phyloP scores from a whole-genome alignment of 768 basidiomycete genomes.

The Boletus insuetus region DNA sequence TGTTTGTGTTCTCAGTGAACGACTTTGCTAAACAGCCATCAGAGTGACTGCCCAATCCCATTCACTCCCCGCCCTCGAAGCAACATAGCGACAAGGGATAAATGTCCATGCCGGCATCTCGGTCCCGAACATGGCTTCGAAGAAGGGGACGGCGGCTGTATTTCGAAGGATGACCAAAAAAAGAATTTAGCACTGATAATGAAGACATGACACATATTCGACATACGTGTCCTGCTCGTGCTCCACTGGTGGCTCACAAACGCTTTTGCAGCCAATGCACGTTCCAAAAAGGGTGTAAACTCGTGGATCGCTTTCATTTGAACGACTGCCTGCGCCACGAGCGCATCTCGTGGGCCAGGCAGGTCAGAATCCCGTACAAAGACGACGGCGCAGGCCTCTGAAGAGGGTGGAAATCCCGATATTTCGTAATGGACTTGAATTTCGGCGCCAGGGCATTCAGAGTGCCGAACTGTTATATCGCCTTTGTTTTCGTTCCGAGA shows the following conservation, averaged over 20 bases:
- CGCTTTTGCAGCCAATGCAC: constrained; percentile 25
- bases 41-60: constrained; percentile 32
- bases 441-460: constrained; percentile 2
- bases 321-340: constrained; percentile 8
- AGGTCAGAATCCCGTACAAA: constrained; percentile 37
- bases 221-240: constrained; percentile 17
- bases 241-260: constrained; percentile 17
- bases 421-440: constrained; percentile 45
- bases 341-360: constrained; percentile 1
- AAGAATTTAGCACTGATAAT: background rate
- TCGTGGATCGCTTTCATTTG: constrained; percentile 13
- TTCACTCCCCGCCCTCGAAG: constrained; percentile 17
- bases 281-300: constrained; percentile 20
- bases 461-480: constrained; percentile 5
- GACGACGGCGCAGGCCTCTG: constrained; percentile 42
- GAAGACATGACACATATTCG: background rate
- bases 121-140: constrained; percentile 19
- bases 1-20: background rate
- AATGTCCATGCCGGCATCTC: constrained; percentile 29
- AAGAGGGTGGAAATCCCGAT: constrained; percentile 41
- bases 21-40: constrained; percentile 22
- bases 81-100: constrained; percentile 20
- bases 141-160: constrained; percentile 18
- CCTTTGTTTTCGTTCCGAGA: constrained; percentile 8
- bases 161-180: background rate